Base-by-base conservation (phyloP, 2,329 filamentous ascomycete species). In the Pseudocercospora cruenta region DNA sequence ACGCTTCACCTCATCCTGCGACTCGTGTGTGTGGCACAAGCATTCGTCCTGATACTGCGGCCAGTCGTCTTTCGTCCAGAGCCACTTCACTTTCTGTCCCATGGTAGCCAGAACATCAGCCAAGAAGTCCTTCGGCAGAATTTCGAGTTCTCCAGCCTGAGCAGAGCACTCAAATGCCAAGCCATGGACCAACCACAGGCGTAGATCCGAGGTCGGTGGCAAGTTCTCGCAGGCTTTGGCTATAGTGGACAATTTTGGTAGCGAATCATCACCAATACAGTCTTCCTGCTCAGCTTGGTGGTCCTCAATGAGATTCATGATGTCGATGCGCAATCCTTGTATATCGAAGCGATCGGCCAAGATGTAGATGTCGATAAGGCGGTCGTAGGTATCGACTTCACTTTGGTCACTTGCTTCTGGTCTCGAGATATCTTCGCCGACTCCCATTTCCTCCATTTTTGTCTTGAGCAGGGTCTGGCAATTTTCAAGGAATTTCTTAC, bases 301-400 rank as follows among this genome's bases (percentile, higher is more conserved):
- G 0, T 12, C 9, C 19, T 22, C 14, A 5, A 51, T 6, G 10
- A 51, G 21, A 14, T 55, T 14, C 16, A 60, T 22, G 14, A 45
- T 31, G 4, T 24, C 12, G n/a, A 9, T 36, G 26, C 49, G 36
- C n/a, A 65, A 26, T 1, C 16, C 55, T 2, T 49, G 33, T 3
- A 26, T 55, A 22, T 65, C 63, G 39, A 65, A 62, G 24, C 63
- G 51, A 22, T 65, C 63, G n/a, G 36, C 63, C 7, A 65, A 51
- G 14, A 65, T 54, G 39, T 62, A 60, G 0, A 63, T 33, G 4
- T 60, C 55, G 19, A 60, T 21, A 7, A 57, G 63, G 24, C n/a
- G 36, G 7, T 64, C 45, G 47, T 60, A 60, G 7, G 16, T 43
- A 26, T 63, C 61, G 10, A 21, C 8, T 4, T 59, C 55, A 4